Evolutionary conservation across 106 monocot genomes (phyloP), one percentile per base, ranked within the genome.

Genomic region (Dioscorea alata): DNA sequence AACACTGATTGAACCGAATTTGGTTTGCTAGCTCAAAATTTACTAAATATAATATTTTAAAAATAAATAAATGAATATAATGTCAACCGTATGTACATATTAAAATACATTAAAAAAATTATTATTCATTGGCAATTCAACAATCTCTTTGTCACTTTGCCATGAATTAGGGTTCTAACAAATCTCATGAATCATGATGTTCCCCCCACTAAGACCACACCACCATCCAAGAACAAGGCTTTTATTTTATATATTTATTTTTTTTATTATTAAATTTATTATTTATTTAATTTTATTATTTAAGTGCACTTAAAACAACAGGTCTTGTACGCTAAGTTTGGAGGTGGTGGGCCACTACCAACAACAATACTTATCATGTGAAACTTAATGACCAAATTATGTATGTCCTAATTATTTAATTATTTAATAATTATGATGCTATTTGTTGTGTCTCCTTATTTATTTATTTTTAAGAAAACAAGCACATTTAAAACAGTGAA

Each of bases 311-410:
- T 8, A 42, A 42, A 10, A 42, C 48, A 23, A 69, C 51, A 51
- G 49, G 18, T 75, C 61, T 75, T 75, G 8, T 60, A 75, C 14
- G 68, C 75, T 61, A 75, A 62, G 69, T 48, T 75, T 67, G 60
- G 60, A 69, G 61, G 69, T 8, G 18, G 19, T 54, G 54, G 54
- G 9, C 13, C 54, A 5, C 54, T 19, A 54, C 19, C 54, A 54
- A 54, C 19, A 19, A 18, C 28, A 53, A 28, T 75, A 49, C 33
- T 60, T 54, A 54, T 19, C 54, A 54, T 54, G 54, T 54, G 19
- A 19, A 54, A 54, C 54, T 16, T 54, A 42, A n/a, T n/a, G n/a
- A n/a, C n/a, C n/a, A n/a, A n/a, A 42, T 42, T 42, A 42, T 42
- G 42, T 42, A 42, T 28, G 28, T 3, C 28, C 28, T 28, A 42